Evolutionary conservation across 306 rosid genomes (phyloP), one percentile per base, ranked within the genome.

Genomic region (Glycine soja): DNA sequence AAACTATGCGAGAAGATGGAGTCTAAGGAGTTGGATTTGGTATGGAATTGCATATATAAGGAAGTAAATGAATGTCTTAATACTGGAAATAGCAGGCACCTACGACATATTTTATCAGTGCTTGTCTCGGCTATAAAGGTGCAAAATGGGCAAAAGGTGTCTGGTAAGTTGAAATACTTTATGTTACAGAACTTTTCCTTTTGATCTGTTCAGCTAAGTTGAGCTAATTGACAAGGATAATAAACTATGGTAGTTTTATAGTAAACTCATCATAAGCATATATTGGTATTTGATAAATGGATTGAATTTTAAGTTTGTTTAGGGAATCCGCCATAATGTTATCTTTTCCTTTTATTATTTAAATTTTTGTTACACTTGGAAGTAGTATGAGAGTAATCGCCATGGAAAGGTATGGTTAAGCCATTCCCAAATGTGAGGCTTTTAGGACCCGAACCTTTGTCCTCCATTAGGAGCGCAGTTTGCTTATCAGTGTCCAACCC

Each of bases 1-100:
- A 85, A 91, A 56, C 84, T 95, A 81, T 91, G 97, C 1, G 88
- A 90, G 81, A 88, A 80, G 24, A 90, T 90, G 76, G 94, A 95
- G 71, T 76, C 90, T 50, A 46, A 87, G 72, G 95, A 93, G 82
- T 83, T 95, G 87, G 81, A 74, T 82, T 67, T 93, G 86, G 80
- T 91, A 80, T 89, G 92, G 90, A 81, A 78, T 81, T 86, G 88
- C 88, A 82, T 95, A 69, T 85, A 83, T 76, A 80, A 64, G 85
- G 89, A 90, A 86, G 87, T 86, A 57, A 72, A 14, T 15, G 82
- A 66, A 75, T 90, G 81, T 45, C 50, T 83, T 50, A 77, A 72
- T 70, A 83, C 82, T 46, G 88, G 85, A 81, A 43, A 52, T 70
- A 48, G 75, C 56, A 63, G 53, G 43, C 93, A 88, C 77, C 72